Percentiles rank a stretch among this genome's conserved stretches.
Evolutionary conservation across 768 basidiomycete species (phyloP).

Genomic region (Russula abietina): DNA sequence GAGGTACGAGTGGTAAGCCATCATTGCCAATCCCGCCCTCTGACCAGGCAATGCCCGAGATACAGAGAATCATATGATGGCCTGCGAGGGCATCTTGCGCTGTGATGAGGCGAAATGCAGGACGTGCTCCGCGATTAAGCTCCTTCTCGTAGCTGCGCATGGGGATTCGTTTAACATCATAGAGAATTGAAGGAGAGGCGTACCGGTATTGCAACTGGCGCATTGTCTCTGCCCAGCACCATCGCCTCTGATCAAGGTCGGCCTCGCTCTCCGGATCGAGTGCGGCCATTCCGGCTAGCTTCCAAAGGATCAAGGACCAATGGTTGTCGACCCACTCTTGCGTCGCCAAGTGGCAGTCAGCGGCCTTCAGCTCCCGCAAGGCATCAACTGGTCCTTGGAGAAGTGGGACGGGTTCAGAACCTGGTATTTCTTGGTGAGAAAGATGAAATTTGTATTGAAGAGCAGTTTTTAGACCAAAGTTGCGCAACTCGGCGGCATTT

Average conservation of each 20-base stretch:
- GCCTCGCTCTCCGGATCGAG: constrained; percentile 60
- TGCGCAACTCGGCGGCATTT: constrained; percentile 18
- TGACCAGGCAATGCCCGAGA: constrained; percentile 65
- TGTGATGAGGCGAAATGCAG: constrained; percentile 72
- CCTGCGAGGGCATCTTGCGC: constrained; percentile 78
- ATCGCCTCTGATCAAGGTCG: constrained; percentile 46
- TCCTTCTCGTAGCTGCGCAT: constrained; percentile 43
- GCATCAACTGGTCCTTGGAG: constrained; percentile 42
- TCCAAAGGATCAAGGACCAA: constrained; percentile 90
- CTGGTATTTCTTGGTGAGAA: background rate
- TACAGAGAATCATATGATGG: constrained; percentile 77
- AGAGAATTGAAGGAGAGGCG: constrained; percentile 17
- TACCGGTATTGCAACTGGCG: constrained; percentile 84
- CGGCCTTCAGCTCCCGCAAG: constrained; percentile 45
- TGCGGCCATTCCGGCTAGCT: constrained; percentile 77
- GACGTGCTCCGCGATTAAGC: constrained; percentile 56
- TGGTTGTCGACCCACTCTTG: constrained; percentile 88
- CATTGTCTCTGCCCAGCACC: constrained; percentile 81
- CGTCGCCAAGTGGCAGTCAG: constrained; percentile 64
- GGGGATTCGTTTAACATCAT: background rate
- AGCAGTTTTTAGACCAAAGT: constrained; percentile 17
- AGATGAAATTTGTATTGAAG: constrained; percentile 6
- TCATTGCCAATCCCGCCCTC: constrained; percentile 36
- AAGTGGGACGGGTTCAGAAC: background rate
- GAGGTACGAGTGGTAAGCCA: constrained; percentile 34